phyloP scores from a whole-genome alignment of 1,284 basidiomycete genomes.

The Ustilago trichophora region DNA sequence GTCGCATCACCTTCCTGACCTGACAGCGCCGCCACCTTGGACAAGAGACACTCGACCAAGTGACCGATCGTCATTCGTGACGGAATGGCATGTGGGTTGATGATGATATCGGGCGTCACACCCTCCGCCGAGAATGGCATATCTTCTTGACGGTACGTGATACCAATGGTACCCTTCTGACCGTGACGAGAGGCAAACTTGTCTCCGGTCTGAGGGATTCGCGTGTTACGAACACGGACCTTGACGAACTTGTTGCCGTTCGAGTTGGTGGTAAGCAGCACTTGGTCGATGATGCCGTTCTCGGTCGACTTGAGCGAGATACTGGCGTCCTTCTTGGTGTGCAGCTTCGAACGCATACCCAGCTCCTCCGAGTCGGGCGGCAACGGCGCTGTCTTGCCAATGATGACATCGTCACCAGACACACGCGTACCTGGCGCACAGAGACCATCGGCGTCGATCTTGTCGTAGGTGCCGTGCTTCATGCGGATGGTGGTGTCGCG shows the following conservation, averaged over 20 bases:
- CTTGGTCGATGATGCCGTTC: conserved; percentile 96
- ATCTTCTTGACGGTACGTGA: conserved; percentile 98
- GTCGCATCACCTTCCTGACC: conserved; percentile 98
- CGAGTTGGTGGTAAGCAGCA: conserved; percentile 92
- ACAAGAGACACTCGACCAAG: conserved; percentile 96
- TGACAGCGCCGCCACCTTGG: conserved; percentile 93
- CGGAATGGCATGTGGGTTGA: conserved; percentile 99
- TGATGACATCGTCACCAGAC: conserved; percentile 96
- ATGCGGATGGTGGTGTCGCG: conserved; percentile 91
- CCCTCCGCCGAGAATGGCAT: conserved; percentile 99
- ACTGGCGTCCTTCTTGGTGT: conserved; percentile 92
- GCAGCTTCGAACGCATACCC: conserved; percentile 88
- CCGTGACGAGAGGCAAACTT: conserved; percentile 99
- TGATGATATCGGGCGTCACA: conserved; percentile 94
- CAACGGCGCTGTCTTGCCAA: conserved; percentile 97
- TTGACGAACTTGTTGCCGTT: conserved; percentile 99
- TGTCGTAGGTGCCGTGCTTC: conserved; percentile 99
- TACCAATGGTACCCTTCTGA: conserved; percentile 99
- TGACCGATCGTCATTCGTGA: conserved; percentile 99
- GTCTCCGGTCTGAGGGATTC: conserved; percentile 96
- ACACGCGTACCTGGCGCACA: conserved; percentile 96
- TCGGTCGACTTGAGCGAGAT: conserved; percentile 98
- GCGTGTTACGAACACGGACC: conserved; percentile 91
- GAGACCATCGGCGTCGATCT: conserved; percentile 93
- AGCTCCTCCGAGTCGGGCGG: conserved; percentile 96